Evolutionary conservation across 768 basidiomycete genomes (phyloP), one percentile per base, ranked within the genome.

Genomic region (Serpula lacrymans): DNA sequence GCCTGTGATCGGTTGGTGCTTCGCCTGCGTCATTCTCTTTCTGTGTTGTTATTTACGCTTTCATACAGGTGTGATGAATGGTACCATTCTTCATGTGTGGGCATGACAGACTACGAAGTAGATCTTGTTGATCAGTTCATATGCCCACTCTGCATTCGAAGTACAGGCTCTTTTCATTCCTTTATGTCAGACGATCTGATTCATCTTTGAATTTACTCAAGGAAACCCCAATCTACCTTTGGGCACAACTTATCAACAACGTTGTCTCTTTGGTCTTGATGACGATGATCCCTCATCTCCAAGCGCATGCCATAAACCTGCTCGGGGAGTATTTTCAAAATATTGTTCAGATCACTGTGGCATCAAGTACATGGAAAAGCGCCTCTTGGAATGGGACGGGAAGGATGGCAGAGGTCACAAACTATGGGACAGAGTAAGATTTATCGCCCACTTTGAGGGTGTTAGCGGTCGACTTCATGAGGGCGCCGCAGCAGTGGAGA

Each of bases 111-210:
- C 45, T 68, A 80, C 6, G 80, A 84, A 50, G 78, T 91, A 25
- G 88, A 93, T 50, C 78, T 96, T 12, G 86, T 96, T 24, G 93
- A 95, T 66, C 85, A 88, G 59, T 95, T 95, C 62, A 80, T 91
- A 38, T 96, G 92, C 60, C 90, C 91, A 1, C 68, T 71, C 4
- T 95, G 92, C 57, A 67, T 83, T 16, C 69, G 75, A 41, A 80
- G 92, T 94, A 49, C 26, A 88, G n/a, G n/a, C n/a, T 74, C 17
- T 26, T 25, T 8, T 21, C 14, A 9, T 13, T 35, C 40, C 31
- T 32, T 29, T 27, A 39, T 22, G 25, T 34, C n/a, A 32, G n/a
- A 34, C 29, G 20, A 23, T 49, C 20, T 20, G 13, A n/a, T 35
- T 32, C n/a, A 23, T n/a, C 22, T 31, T 24, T 21, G 21, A 39